Evolutionary conservation across 768 basidiomycete genomes (phyloP).

Genomic region (Trametes cubensis): DNA sequence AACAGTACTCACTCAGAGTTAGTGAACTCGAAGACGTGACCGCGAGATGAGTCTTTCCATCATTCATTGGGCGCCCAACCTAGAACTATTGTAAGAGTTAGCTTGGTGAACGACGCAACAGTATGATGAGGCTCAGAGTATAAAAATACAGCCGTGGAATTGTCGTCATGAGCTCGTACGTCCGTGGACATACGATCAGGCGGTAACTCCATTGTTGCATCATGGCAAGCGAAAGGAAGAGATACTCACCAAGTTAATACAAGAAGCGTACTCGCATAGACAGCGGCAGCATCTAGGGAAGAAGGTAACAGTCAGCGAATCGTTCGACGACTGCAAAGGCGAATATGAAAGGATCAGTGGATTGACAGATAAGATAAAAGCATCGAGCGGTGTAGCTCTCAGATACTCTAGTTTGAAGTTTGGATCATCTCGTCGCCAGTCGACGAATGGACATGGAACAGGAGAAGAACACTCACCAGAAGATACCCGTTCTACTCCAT

Average conservation of each 20-base stretch:
- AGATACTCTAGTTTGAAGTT: slow-evolving; percentile 93
- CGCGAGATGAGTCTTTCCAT: neutral
- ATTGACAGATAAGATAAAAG: slow-evolving; percentile 66
- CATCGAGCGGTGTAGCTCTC: slow-evolving; percentile 70
- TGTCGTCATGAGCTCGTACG: slow-evolving; percentile 61
- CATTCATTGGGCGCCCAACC: neutral
- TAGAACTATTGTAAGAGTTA: neutral
- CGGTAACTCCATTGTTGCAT: slow-evolving; percentile 87
- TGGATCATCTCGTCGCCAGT: slow-evolving; percentile 53
- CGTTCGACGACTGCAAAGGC: neutral
- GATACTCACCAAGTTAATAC: slow-evolving; percentile 39
- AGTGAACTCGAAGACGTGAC: neutral
- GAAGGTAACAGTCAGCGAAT: neutral
- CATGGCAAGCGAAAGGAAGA: slow-evolving; percentile 35
- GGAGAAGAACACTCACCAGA: slow-evolving; percentile 23
- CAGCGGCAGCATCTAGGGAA: neutral
- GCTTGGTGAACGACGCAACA: neutral
- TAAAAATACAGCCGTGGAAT: slow-evolving; percentile 81
- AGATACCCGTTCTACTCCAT: too few species aligned
- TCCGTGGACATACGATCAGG: slow-evolving; percentile 56
- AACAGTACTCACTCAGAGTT: slow-evolving; percentile 38
- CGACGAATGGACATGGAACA: slow-evolving; percentile 19
- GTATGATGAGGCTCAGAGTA: slow-evolving; percentile 48
- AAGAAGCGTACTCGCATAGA: neutral
- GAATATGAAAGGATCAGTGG: slow-evolving; percentile 53